phyloP scores from a whole-genome alignment of 1,284 basidiomycete species.

The Leccinum pseudoinsigne region DNA sequence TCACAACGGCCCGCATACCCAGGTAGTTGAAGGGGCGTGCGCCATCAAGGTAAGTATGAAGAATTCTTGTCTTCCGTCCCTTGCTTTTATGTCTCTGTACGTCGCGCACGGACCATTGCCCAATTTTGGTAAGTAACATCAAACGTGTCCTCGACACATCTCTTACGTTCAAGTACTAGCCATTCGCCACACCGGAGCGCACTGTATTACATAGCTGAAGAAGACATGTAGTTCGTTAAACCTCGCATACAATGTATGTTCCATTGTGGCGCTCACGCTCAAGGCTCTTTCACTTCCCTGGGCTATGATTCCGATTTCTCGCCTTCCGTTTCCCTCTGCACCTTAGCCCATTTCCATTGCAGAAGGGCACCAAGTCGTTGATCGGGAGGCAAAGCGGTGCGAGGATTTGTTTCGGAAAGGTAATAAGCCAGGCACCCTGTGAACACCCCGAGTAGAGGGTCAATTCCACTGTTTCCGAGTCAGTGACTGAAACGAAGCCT shows the following conservation, averaged over 20 bases:
- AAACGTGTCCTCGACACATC: background rate
- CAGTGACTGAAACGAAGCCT: constrained; percentile 1
- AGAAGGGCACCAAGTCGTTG: constrained; percentile 63
- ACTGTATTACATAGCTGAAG: background rate
- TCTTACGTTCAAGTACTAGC: background rate
- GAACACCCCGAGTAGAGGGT: constrained; percentile 78
- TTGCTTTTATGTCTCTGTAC: constrained; percentile 13
- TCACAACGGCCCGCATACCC: constrained; percentile 45
- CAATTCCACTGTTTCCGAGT: constrained; percentile 48
- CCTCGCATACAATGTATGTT: background rate
- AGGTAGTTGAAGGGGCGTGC: constrained; percentile 33
- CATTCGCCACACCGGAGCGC: background rate
- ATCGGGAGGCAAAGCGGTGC: constrained; percentile 67
- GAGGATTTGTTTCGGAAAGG: constrained; percentile 83
- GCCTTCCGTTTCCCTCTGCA: constrained; percentile 27
- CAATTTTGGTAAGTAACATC: background rate
- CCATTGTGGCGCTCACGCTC: background rate
- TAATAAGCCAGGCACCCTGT: constrained; percentile 84
- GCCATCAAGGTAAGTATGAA: constrained; percentile 42
- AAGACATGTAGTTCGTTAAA: background rate
- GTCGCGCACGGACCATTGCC: constrained; percentile 25
- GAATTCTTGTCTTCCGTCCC: background rate
- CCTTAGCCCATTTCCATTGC: constrained; percentile 64
- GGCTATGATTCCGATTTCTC: background rate
- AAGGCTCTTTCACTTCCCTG: background rate